Base-by-base conservation (phyloP, 108 stramenopile genomes). In the Skeletonema costatum region DNA sequence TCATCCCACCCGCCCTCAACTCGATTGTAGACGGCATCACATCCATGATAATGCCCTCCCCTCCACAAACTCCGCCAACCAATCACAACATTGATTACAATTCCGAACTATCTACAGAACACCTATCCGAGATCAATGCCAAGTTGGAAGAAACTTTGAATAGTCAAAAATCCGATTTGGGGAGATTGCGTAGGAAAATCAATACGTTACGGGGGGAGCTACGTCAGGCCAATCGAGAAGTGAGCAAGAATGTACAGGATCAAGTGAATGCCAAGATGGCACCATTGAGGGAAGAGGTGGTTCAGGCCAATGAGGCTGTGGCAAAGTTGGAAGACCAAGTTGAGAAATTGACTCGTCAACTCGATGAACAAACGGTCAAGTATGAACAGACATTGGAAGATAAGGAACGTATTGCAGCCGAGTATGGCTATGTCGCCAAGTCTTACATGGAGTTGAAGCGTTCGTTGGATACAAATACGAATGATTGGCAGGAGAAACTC, bases 391-490 rank as follows among this genome's bases (percentile, higher is more conserved):
- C 35, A 2, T 32, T 75, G 29, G 81, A 82, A 60, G 70, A 35
- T 3, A 82, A 72, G 48, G 81, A 75, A 21, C 74, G 70, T 10
- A 36, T 75, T 2, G 70, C 70, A 1, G 81, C 81, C 17, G 81
- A 82, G 33, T 82, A 75, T 17, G 56, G 32, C 30, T 76, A 71
- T 66, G 74, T 66, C 25, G 44, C 51, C 32, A 76, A 74, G 12
- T 64, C 59, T 0, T 75, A 65, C 48, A 62, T 42, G 14, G 75
- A 72, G 12, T 30, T 74, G 17, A 69, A 82, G 36, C 50, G 56
- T n/a, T 41, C 59, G 1, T 17, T 80, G 2, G 70, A 59, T 44
- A 14, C 70, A 10, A 56, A 66, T 0, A 71, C 32, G 14, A 14
- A 10, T 17, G 58, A 60, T 21, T 36, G 32, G 56, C 39, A 35